A percentile compares a stretch with the other conserved stretches of the same genome.
These are phyloP conservation scores for Oryza nivara DNA, from an alignment of 176 grass and related monocot genomes.

Conservation along the genomic window DNA sequence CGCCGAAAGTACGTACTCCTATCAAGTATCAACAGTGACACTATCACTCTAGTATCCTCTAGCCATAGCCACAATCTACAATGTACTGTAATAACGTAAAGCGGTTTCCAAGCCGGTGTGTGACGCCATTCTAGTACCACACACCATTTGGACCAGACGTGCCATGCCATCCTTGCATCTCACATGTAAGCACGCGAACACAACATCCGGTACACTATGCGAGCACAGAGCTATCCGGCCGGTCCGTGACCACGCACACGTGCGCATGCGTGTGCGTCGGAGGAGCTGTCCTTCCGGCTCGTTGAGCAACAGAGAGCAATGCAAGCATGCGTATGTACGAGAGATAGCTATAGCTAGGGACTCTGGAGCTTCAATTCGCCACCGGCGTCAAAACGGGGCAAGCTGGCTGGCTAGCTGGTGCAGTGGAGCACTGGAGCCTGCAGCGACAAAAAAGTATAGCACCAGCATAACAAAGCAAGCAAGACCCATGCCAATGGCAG, in stretches of 20 bases:
- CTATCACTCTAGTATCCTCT: background rate
- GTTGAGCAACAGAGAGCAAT: background rate
- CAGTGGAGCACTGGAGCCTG: background rate
- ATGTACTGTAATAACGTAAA: background rate
- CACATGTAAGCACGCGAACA: background rate
- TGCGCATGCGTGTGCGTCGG: background rate
- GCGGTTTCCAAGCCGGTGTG: background rate
- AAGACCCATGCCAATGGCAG: background rate
- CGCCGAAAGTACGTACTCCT: background rate
- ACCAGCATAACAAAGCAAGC: background rate
- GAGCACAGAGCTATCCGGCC: background rate
- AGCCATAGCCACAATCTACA: background rate
- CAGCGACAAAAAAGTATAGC: constrained; percentile 8
- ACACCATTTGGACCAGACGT: background rate
- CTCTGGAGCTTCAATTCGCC: no score
- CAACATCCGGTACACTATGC: background rate
- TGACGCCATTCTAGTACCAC: background rate
- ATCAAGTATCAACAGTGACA: background rate
- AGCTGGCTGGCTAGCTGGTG: background rate
- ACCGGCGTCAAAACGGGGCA: background rate
- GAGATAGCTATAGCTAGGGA: background rate
- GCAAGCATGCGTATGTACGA: background rate
- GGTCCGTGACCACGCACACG: background rate
- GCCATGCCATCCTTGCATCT: background rate
- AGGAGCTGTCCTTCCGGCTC: background rate